Evolutionary conservation across 2,329 filamentous ascomycete species (phyloP).

Genomic region (Sordariomycetes sp.): DNA sequence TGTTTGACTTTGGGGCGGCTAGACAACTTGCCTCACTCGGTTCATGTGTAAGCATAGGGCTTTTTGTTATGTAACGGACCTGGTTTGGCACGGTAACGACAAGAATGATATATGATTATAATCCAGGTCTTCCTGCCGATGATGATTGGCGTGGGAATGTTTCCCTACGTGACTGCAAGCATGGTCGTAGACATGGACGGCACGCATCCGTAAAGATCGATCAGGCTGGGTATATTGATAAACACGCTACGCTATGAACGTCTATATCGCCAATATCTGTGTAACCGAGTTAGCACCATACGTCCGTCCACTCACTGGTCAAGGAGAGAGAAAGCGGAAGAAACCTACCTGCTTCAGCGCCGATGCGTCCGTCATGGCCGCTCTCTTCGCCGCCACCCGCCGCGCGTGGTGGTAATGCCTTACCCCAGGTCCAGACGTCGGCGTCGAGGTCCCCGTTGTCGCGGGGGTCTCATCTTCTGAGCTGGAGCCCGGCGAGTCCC

Average conservation of each 20-base stretch:
- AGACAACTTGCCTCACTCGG: background rate
- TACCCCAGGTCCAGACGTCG: background rate
- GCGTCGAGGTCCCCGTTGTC: background rate
- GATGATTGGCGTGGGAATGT: background rate
- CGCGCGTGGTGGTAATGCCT: constrained; percentile 2
- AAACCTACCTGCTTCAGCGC: constrained; percentile 3
- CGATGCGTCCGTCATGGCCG: constrained; percentile 1
- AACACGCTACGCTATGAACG: background rate
- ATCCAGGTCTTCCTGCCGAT: background rate
- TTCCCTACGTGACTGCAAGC: background rate
- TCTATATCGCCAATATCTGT: constrained; percentile 2
- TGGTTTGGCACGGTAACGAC: background rate
- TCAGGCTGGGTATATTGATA: background rate
- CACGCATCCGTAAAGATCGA: background rate
- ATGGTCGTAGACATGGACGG: background rate
- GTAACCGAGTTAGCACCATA: background rate
- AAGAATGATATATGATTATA: background rate
- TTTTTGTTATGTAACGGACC: background rate
- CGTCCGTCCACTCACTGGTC: too few relatives aligned
- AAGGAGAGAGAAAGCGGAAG: background rate
- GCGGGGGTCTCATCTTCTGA: background rate
- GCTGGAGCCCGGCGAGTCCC: background rate
- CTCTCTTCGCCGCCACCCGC: background rate
- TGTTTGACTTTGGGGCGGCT: background rate
- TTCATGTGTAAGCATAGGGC: background rate